A percentile compares a stretch with the other conserved stretches of the same genome.
Evolutionary conservation across 257 asterid species (phyloP).

Genomic region (Jasminum sambac): DNA sequence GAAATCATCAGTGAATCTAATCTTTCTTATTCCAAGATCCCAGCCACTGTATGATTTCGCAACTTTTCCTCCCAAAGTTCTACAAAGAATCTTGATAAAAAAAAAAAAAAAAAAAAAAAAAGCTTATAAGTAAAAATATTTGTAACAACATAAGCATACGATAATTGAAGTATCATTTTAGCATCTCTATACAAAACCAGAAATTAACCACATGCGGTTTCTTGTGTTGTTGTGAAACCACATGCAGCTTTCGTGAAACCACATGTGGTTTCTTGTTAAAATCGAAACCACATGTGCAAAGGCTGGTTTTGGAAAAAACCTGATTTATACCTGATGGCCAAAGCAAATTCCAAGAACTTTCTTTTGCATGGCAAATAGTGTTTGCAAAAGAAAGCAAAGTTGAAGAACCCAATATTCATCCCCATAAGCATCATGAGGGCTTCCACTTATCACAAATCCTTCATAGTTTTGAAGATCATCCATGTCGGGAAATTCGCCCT

Average conservation of each 20-base stretch:
- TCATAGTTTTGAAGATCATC: constrained; percentile 45
- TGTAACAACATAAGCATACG: neutral
- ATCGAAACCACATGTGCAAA: no score
- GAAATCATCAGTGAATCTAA: constrained; percentile 45
- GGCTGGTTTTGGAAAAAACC: no score
- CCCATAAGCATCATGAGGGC: constrained; percentile 68
- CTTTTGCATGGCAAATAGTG: constrained; percentile 51
- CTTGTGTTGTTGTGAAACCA: no score
- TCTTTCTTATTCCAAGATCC: constrained; percentile 72
- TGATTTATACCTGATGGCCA: constrained; percentile 62
- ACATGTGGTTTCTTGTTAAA: no score
- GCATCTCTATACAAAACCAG: no score
- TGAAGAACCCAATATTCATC: constrained; percentile 54
- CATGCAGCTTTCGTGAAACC: no score
- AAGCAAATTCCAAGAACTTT: constrained; percentile 78
- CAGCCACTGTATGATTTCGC: constrained; percentile 59
- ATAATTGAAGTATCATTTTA: neutral
- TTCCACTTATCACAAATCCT: constrained; percentile 70
- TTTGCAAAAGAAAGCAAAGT: constrained; percentile 53
- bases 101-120: neutral
- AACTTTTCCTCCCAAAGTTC: constrained; percentile 79
- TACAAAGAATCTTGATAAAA: constrained; percentile 47
- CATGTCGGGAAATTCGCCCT: constrained; percentile 53
- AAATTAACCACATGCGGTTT: no score
- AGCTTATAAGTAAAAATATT: neutral